phyloP scores from a whole-genome alignment of 2,329 filamentous ascomycete species.

The Rutstroemia sydowiana region DNA sequence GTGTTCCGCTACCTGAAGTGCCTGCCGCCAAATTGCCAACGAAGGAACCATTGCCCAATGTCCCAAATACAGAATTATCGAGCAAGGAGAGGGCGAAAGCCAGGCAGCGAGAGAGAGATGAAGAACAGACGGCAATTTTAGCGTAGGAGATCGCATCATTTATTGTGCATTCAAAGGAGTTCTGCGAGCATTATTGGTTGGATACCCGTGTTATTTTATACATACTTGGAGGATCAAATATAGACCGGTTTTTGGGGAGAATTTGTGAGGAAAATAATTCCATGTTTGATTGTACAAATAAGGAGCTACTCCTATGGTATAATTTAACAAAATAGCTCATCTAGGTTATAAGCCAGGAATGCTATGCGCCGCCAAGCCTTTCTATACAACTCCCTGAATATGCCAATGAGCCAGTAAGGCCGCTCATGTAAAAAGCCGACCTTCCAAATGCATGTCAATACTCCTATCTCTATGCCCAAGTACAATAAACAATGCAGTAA shows the following conservation, averaged over 20 bases:
- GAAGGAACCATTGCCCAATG: constrained; percentile 23
- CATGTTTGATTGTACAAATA: background rate
- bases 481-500: no score
- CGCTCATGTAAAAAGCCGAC: background rate
- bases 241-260: background rate
- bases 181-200: constrained; percentile 10
- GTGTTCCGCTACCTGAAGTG: constrained; percentile 27
- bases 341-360: background rate
- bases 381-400: background rate
- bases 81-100: constrained; percentile 23
- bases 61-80: constrained; percentile 22
- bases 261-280: background rate
- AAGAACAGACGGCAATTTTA: constrained; percentile 26
- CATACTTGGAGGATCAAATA: background rate
- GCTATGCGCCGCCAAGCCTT: background rate
- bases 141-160: constrained; percentile 17
- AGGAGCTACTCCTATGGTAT: background rate
- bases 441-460: no score
- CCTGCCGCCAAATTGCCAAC: constrained; percentile 20
- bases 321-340: background rate
- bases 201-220: constrained; percentile 18
- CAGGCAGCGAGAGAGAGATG: constrained; percentile 21
- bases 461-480: no score
- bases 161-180: constrained; percentile 25
- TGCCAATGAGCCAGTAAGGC: background rate